Conservation (phyloP, 2,329 filamentous ascomycete genomes). For the Penicillium brasilianum region DNA sequence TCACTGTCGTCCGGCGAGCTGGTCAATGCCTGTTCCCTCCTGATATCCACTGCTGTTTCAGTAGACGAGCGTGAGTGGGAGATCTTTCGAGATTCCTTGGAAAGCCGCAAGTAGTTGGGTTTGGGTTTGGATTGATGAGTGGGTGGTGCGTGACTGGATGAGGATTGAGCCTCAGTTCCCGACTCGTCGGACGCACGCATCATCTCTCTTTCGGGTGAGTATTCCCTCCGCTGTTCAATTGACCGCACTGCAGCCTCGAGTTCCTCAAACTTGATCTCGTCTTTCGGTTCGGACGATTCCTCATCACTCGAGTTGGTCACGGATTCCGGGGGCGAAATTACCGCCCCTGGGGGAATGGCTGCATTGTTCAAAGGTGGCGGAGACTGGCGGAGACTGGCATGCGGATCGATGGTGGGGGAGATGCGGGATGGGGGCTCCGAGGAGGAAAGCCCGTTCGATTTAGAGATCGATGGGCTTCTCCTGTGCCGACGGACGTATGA, state of each 20-base stretch:
- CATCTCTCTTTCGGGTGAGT: slow-evolving; percentile 42
- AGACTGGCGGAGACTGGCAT: slow-evolving; percentile 75
- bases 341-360: slow-evolving; percentile 78
- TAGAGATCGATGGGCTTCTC: slow-evolving; percentile 59
- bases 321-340: slow-evolving; percentile 92
- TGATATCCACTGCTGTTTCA: slow-evolving; percentile 57
- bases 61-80: slow-evolving; percentile 65
- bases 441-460: slow-evolving; percentile 38
- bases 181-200: slow-evolving; percentile 23
- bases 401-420: slow-evolving; percentile 44
- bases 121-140: slow-evolving; percentile 24
- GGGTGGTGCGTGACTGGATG: slow-evolving; percentile 37
- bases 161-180: slow-evolving; percentile 18
- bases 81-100: slow-evolving; percentile 63
- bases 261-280: slow-evolving; percentile 61
- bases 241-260: slow-evolving; percentile 82
- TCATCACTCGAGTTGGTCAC: slow-evolving; percentile 81
- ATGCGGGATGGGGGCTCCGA: slow-evolving; percentile 33
- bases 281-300: slow-evolving; percentile 53
- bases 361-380: slow-evolving; percentile 79
- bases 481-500: slow-evolving; percentile 67
- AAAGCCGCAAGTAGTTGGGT: slow-evolving; percentile 49
- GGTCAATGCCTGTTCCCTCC: slow-evolving; percentile 49
- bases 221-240: slow-evolving; percentile 59
- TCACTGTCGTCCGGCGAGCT: slow-evolving; percentile 55